phyloP scores from a whole-genome alignment of 768 basidiomycete species.

The Pholiota conissans region DNA sequence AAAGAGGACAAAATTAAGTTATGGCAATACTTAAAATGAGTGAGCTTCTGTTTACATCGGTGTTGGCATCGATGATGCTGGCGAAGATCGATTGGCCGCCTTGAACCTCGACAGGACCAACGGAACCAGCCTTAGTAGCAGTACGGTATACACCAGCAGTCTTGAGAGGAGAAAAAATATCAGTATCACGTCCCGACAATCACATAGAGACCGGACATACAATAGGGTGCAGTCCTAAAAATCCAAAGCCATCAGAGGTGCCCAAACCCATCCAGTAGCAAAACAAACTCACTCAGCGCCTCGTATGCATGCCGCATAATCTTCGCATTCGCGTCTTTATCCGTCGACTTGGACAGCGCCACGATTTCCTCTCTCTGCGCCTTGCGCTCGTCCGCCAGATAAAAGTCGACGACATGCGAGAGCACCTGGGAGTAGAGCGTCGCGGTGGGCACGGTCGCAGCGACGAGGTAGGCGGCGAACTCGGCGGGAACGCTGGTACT shows the following conservation, averaged over 20 bases:
- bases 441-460: conserved; percentile 55
- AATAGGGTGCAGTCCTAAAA: conserved; percentile 32
- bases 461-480: conserved; percentile 51
- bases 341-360: conserved; percentile 26
- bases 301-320: conserved; percentile 45
- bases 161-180: conserved; percentile 16
- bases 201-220: conserved; percentile 18
- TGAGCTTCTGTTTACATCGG: conserved; percentile 44
- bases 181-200: not conserved
- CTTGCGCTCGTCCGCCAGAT: conserved; percentile 40
- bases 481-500: conserved; percentile 22
- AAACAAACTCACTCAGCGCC: conserved; percentile 40
- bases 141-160: conserved; percentile 44
- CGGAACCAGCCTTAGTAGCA: conserved; percentile 24
- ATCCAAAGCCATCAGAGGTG: no score
- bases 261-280: not conserved
- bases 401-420: conserved; percentile 60
- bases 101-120: conserved; percentile 27
- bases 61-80: conserved; percentile 37
- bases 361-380: conserved; percentile 41
- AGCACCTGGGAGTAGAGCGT: conserved; percentile 56
- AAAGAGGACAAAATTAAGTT: not conserved
- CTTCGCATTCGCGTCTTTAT: conserved; percentile 23
- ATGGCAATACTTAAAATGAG: not conserved
- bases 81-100: conserved; percentile 33